Conservation (phyloP, 495 filamentous ascomycete species). For the Penicillium atrosanguineum region DNA sequence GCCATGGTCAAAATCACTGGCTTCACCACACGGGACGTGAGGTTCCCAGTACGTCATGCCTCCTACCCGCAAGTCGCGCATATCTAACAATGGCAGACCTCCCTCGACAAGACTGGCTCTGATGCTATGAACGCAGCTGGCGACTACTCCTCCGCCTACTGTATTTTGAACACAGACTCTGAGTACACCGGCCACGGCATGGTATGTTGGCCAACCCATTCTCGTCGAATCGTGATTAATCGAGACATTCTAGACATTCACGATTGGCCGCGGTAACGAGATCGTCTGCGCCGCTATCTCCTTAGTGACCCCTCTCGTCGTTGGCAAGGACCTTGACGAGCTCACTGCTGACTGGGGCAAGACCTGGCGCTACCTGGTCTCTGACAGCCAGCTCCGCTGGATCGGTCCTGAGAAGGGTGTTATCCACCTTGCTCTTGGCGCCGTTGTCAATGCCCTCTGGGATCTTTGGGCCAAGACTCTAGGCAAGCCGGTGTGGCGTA, state of each 20-base stretch:
- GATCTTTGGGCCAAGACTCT: constrained; percentile 90
- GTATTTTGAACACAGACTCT: constrained; percentile 81
- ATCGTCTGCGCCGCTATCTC: constrained; percentile 85
- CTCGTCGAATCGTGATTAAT: neutral
- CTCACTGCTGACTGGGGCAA: constrained; percentile 80
- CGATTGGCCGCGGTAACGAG: constrained; percentile 93
- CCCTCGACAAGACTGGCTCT: constrained; percentile 89
- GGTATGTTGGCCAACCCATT: constrained; percentile 46
- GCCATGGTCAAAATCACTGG: constrained; percentile 77
- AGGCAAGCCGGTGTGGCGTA: constrained; percentile 84
- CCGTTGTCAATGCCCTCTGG: constrained; percentile 91
- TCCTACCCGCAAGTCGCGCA: neutral
- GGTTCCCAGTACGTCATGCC: constrained; percentile 67
- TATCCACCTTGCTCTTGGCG: constrained; percentile 86
- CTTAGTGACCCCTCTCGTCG: constrained; percentile 69
- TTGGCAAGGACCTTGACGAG: constrained; percentile 67
- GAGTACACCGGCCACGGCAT: constrained; percentile 78
- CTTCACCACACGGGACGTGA: constrained; percentile 78
- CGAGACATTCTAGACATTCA: constrained; percentile 70
- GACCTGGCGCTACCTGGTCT: constrained; percentile 89
- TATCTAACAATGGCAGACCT: constrained; percentile 54
- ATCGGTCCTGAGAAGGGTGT: constrained; percentile 96
- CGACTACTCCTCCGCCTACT: constrained; percentile 92
- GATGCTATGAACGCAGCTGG: constrained; percentile 97
- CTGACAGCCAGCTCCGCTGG: constrained; percentile 88